Evolutionary conservation across 176 grass and related monocot species (phyloP), one percentile per base, ranked within the genome.

Genomic region (Phragmites australis): DNA sequence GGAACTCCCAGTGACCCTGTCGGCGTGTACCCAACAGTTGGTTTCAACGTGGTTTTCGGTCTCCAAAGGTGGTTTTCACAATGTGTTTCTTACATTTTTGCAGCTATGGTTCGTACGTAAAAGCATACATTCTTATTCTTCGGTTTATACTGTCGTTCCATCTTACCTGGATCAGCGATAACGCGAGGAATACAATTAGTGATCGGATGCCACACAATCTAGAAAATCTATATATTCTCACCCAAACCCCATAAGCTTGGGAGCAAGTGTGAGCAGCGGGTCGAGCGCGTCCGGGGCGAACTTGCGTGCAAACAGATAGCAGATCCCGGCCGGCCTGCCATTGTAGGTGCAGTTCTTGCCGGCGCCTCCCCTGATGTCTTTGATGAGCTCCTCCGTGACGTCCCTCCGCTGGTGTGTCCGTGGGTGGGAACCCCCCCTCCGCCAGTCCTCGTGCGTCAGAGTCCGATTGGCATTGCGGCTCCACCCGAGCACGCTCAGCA

Each of bases 231-330:
- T n/a, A n/a, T n/a, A n/a, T n/a, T 11, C 47, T 86, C 31, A 84
- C 26, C 68, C 78, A 40, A 87, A 83, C 4, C 54, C 83, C 75
- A 85, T 70, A 18, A 92, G 8, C 5, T 71, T 79, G 9, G 70
- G 87, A 45, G 82, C 21, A 86, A 77, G 30, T 40, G 30, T 34
- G 62, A 93, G 52, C 84, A 93, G 58, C 41, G 60, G 39, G 17
- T 65, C 31, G 29, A 87, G 61, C 9, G 87, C 21, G 77, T 84
- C 66, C n/a, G 87, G 81, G 42, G 80, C 54, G 80, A 93, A 93
- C 76, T 93, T 93, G 76, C 90, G 88, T 4, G 82, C 86, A 9
- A 92, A 92, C 67, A 86, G 34, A 62, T 41, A 68, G 31, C 83
- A 92, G 53, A 86, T 54, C 74, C 21, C 73, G 32, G 1, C 7